Conservation (phyloP, 371 early-diverging fungal genomes). For the Mucor irregularis region DNA sequence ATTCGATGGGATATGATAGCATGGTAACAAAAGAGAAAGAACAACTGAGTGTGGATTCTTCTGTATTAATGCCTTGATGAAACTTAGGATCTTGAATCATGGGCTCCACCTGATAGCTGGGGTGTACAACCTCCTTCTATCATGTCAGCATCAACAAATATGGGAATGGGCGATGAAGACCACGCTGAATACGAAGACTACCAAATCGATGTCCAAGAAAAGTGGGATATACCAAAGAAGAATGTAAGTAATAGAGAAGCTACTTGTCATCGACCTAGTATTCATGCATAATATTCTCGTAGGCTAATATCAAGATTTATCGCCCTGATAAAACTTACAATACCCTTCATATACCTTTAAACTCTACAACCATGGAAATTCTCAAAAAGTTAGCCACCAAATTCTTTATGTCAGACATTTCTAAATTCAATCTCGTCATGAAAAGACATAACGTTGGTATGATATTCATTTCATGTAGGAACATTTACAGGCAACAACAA, state of each 20-base stretch:
- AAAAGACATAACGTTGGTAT: slow-evolving; percentile 61
- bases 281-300: neutral
- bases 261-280: neutral
- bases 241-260: slow-evolving; percentile 23
- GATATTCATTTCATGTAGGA: neutral
- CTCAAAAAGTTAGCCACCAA: slow-evolving; percentile 72
- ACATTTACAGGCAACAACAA: neutral
- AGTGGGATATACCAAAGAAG: slow-evolving; percentile 34
- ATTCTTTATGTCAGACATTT: slow-evolving; percentile 73
- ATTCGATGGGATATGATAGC: neutral
- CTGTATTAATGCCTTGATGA: too few species aligned
- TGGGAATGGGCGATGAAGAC: slow-evolving; percentile 34
- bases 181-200: slow-evolving; percentile 48
- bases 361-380: slow-evolving; percentile 70
- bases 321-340: slow-evolving; percentile 74
- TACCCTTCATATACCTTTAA: slow-evolving; percentile 70
- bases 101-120: slow-evolving; percentile 78
- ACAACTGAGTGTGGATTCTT: too few species aligned
- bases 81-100: slow-evolving; percentile 43
- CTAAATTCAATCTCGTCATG: slow-evolving; percentile 70
- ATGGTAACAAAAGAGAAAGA: too few species aligned
- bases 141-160: slow-evolving; percentile 4
- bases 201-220: slow-evolving; percentile 36
- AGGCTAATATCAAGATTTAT: slow-evolving; percentile 64
- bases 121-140: slow-evolving; percentile 51